Percentiles rank a stretch among this genome's conserved stretches.
Conservation (phyloP, 2,329 filamentous ascomycete genomes). For the Paracamarosporium sp. region DNA sequence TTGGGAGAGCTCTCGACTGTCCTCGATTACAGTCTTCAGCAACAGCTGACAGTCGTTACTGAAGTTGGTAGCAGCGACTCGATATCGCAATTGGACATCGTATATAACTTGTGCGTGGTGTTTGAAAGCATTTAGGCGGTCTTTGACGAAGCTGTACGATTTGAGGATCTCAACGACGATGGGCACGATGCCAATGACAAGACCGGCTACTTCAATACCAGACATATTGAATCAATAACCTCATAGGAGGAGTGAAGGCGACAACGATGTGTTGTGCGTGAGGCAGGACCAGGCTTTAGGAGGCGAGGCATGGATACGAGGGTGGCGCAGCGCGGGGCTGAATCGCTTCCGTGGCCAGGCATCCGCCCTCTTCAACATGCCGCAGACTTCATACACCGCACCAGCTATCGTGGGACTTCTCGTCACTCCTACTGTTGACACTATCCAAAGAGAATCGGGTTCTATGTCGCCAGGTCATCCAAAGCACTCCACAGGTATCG, state of each 20-base stretch:
- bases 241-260: not conserved
- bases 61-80: conserved; percentile 13
- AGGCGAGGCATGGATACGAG: not conserved
- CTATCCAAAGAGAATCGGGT: too few species aligned
- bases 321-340: conserved; percentile 9
- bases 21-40: conserved; percentile 5
- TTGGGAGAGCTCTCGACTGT: conserved; percentile 8
- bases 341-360: not conserved
- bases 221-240: conserved; percentile 4
- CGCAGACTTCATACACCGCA: not conserved
- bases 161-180: conserved; percentile 16
- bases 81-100: conserved; percentile 13
- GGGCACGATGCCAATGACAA: conserved; percentile 14
- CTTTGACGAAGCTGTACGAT: conserved; percentile 10
- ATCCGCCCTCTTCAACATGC: not conserved
- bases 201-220: conserved; percentile 15
- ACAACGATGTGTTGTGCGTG: not conserved
- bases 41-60: conserved; percentile 13
- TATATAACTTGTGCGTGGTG: conserved; percentile 4
- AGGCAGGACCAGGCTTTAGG: not conserved
- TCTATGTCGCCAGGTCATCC: too few species aligned
- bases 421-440: too few species aligned
- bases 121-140: conserved; percentile 10
- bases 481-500: too few species aligned
- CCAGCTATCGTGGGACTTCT: too few species aligned